These are phyloP conservation scores for Ogataea parapolymorpha DNA, from an alignment of 805 yeast genomes.

Conservation along the genomic window DNA sequence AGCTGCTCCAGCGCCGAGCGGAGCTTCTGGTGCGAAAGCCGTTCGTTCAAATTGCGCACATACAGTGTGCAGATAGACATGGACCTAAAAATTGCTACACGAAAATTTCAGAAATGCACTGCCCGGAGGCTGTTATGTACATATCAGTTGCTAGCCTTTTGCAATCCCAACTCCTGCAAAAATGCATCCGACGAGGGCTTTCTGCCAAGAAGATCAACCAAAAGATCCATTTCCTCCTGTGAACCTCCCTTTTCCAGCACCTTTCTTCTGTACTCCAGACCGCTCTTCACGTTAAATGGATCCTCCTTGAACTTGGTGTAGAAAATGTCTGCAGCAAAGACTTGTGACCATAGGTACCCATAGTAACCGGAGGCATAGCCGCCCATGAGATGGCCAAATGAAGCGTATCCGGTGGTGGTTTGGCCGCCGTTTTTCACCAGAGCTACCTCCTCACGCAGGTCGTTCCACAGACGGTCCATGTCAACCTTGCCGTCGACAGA, in stretches of 20 bases:
- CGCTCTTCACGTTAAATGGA: conserved; percentile 62
- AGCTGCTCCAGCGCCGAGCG: conserved; percentile 39
- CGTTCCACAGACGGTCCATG: conserved; percentile 59
- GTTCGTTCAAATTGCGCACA: conserved; percentile 70
- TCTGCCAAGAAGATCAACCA: conserved; percentile 69
- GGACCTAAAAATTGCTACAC: conserved; percentile 1
- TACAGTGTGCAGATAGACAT: conserved; percentile 41
- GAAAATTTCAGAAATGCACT: neutral
- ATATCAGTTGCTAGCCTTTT: neutral
- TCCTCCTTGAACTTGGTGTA: conserved; percentile 63
- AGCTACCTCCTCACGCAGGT: conserved; percentile 58
- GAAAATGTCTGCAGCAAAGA: conserved; percentile 80
- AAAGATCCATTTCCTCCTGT: conserved; percentile 60
- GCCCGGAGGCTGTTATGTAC: neutral
- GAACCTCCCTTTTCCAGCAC: conserved; percentile 74
- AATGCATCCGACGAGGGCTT: conserved; percentile 73
- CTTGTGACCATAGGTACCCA: conserved; percentile 84
- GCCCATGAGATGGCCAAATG: conserved; percentile 79
- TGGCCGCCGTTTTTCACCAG: conserved; percentile 53
- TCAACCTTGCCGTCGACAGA: conserved; percentile 45
- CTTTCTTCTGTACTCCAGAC: conserved; percentile 65
- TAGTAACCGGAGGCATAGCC: conserved; percentile 87
- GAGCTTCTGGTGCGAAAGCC: conserved; percentile 51
- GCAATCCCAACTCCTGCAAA: conserved; percentile 56
- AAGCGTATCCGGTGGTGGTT: conserved; percentile 63